These are phyloP conservation scores for Nephelium lappaceum DNA, from an alignment of 345 rosid genomes.

Conservation along the genomic window DNA sequence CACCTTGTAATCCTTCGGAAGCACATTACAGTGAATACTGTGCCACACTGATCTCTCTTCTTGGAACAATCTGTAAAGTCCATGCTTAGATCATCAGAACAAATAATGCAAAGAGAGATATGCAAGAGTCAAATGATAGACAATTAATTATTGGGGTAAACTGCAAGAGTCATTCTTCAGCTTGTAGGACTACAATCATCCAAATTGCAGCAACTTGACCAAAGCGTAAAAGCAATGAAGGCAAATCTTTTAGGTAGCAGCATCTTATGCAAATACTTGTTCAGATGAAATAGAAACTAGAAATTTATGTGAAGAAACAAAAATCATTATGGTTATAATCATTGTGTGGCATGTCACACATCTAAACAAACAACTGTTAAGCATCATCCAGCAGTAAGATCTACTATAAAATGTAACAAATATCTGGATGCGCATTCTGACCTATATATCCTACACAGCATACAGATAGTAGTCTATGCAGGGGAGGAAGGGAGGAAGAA, in stretches of 20 bases:
- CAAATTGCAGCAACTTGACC: background rate
- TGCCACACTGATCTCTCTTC: conserved; percentile 92
- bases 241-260: background rate
- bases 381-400: background rate
- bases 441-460: background rate
- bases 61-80: conserved; percentile 70
- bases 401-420: background rate
- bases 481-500: conserved; percentile 9
- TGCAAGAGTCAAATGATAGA: background rate
- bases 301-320: background rate
- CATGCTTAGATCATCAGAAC: conserved; percentile 14
- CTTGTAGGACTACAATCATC: background rate
- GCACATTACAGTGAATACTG: conserved; percentile 75
- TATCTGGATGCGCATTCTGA: background rate
- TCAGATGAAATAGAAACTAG: background rate
- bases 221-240: background rate
- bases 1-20: conserved; percentile 51
- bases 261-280: background rate
- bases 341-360: background rate
- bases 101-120: background rate
- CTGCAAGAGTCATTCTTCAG: background rate
- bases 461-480: background rate
- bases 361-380: background rate
- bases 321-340: background rate
- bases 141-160: background rate